Base-by-base conservation (phyloP, 306 rosid genomes). In the Fragaria ananassa region DNA sequence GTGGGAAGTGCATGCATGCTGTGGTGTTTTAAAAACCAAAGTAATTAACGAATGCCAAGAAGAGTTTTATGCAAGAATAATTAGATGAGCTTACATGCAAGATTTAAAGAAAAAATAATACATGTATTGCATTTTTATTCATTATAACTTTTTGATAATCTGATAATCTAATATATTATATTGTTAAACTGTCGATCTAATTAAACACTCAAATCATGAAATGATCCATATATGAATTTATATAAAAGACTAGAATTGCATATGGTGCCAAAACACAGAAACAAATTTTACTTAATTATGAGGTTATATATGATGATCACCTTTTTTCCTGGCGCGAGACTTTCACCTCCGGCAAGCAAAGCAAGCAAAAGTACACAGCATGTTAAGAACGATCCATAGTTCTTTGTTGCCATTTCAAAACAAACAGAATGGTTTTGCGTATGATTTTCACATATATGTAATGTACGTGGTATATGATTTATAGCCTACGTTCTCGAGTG, bases 311-410 rank as follows among this genome's bases (percentile, higher is more conserved):
- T 39, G 54, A 37, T 35, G 7, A 49, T 25, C 62, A 89, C 94
- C 91, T 86, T 86, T 21, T 71, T 76, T 58, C 44, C 62, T n/a
- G 90, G 74, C n/a, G 72, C 64, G 49, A 76, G 11, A 81, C 76
- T 82, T 81, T 82, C 85, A 77, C 86, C 85, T 31, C 79, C 69
- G 1, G 79, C 82, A 12, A 81, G 42, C 65, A 85, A 74, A 64
- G 78, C 77, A 76, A 84, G 77, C 74, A 87, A 44, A 54, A 84
- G 42, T 58, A 78, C 66, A 73, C 81, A 86, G 31, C 76, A 80
- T 29, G 61, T 9, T 2, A 82, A 53, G 68, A 79, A 50, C 47
- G 75, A 51, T 13, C 71, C 68, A 8, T 17, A 68, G 57, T 47
- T 71, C 66, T 71, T 70, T 79, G 68, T 31, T 75, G 60, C 49